Base-by-base conservation (phyloP, 2,329 filamentous ascomycete species). In the Colletotrichum sp. region DNA sequence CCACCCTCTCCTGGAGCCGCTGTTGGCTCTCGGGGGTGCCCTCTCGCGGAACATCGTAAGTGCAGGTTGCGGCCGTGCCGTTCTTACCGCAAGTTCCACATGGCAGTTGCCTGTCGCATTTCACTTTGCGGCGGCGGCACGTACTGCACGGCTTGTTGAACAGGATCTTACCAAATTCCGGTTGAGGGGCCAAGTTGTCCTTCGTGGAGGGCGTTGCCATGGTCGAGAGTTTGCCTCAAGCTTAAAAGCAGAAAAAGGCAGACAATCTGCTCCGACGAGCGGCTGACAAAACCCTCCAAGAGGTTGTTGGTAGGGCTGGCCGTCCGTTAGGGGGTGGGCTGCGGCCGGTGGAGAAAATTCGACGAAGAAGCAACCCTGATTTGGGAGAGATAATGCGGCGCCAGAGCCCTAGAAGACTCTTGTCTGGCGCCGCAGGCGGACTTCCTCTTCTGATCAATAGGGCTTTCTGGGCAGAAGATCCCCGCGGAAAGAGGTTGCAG, bases 91-190 rank as follows among this genome's bases (percentile, higher is more conserved):
- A 76, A 28, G 73, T 74, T 55, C 68, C 52, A 59, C 76, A 77
- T 18, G 76, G 76, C 57, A 71, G 60, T 28, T 71, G 65, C 34
- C 74, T 76, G 64, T 77, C 74, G 68, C 76, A 77, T 34, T 72
- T 76, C 18, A 77, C 75, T 32, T 76, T 76, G 21, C 76, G 70
- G 10, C 66, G 65, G 28, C 75, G 67, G 55, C 76, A 77, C 21
- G 44, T 63, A 24, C 49, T 68, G 49, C 76, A 77, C 34, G 74
- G 74, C 59, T 76, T 76, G 70, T 68, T 74, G 71, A 74, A 62
- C 16, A 68, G 36, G 74, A 69, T 26, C 24, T 39, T 36, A 32
- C 62, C 62, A 32, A 28, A 57, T 44, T 62, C 59, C 28, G 34
- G 52, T 63, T 68, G 15, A 49, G 44, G 44, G 21, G 55, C 18